Evolutionary conservation across 306 rosid genomes (phyloP).

Genomic region (Prunus mongolica): DNA sequence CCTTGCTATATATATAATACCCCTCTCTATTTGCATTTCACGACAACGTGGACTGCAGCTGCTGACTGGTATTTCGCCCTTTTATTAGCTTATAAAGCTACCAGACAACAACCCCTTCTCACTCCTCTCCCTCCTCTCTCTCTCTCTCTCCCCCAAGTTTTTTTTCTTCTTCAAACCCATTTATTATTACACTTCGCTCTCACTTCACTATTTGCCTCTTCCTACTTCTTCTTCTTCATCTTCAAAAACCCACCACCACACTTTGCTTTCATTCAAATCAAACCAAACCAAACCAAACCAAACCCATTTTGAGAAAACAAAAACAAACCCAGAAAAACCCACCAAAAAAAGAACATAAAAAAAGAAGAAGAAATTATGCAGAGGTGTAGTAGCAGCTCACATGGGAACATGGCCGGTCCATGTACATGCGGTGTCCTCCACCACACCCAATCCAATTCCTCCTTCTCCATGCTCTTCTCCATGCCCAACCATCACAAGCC

Average conservation of each 20-base stretch:
- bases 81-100: conserved; percentile 56
- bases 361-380: conserved; percentile 41
- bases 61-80: conserved; percentile 81
- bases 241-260: not conserved
- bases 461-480: conserved; percentile 65
- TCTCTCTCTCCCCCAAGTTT: conserved; percentile 15
- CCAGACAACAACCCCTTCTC: conserved; percentile 35
- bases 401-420: conserved; percentile 56
- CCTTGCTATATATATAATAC: not conserved
- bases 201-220: conserved; percentile 12
- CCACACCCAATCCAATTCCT: conserved; percentile 54
- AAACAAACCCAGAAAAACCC: not conserved
- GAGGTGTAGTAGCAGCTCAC: conserved; percentile 48
- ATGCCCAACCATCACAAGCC: conserved; percentile 42
- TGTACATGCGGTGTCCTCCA: conserved; percentile 51
- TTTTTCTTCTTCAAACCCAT: conserved; percentile 34
- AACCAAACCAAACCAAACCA: not conserved
- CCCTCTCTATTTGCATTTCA: conserved; percentile 43
- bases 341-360: not conserved
- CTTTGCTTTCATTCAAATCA: not conserved
- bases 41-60: conserved; percentile 82
- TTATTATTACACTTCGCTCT: conserved; percentile 30
- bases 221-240: not conserved
- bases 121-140: not conserved
- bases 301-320: not conserved